Percentiles rank a stretch among this genome's conserved stretches.
phyloP scores from a whole-genome alignment of 306 rosid species.

The Pyrus bretschneideri region DNA sequence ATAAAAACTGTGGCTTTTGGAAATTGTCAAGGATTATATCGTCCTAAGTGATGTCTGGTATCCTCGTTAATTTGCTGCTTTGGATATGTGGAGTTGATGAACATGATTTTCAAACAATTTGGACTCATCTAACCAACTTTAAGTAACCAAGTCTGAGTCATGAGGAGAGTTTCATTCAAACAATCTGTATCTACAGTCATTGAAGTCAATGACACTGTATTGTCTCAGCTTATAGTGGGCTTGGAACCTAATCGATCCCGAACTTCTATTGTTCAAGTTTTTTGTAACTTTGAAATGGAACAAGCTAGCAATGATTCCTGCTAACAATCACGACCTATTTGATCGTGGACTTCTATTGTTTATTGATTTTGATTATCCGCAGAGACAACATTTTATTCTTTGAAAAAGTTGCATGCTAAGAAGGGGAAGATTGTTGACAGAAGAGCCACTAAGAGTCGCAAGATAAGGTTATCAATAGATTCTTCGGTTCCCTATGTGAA shows the following conservation, averaged over 20 bases:
- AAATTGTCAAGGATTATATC: too few relatives aligned
- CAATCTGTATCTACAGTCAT: too few relatives aligned
- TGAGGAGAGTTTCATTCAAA: too few relatives aligned
- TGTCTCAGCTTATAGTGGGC: background rate
- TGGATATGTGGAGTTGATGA: too few relatives aligned
- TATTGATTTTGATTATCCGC: conserved; percentile 10
- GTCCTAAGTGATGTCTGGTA: too few relatives aligned
- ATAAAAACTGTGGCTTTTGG: too few relatives aligned
- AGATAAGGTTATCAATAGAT: conserved; percentile 56
- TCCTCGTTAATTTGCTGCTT: too few relatives aligned
- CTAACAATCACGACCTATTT: too few relatives aligned
- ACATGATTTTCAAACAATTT: too few relatives aligned
- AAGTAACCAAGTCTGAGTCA: too few relatives aligned
- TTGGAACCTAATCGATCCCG: background rate
- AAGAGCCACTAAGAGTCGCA: conserved; percentile 89
- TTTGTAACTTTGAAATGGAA: background rate
- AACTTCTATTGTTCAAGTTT: background rate
- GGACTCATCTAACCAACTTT: too few relatives aligned
- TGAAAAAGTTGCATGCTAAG: conserved; percentile 62
- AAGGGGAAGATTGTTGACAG: conserved; percentile 82
- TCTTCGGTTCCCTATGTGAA: background rate
- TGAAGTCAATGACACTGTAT: too few relatives aligned
- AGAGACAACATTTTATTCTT: conserved; percentile 64
- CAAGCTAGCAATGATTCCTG: background rate
- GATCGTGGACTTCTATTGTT: background rate